phyloP scores from a whole-genome alignment of 1,139 yeast species.

The Scheffersomyces insectosa region DNA sequence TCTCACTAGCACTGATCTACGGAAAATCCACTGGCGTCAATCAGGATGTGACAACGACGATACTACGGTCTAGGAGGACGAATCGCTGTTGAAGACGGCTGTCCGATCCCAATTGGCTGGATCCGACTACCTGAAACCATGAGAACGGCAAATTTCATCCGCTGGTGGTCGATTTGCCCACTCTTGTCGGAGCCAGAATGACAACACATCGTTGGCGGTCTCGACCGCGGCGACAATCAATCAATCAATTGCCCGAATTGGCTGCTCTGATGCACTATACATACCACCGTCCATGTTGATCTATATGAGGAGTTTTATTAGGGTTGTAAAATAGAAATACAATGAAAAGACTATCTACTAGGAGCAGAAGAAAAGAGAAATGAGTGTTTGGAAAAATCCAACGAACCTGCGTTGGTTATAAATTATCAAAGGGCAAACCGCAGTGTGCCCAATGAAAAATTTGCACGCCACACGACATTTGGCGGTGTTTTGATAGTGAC shows the following conservation, averaged over 20 bases:
- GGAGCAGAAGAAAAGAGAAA: constrained; percentile 16
- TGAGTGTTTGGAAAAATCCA: constrained; percentile 8
- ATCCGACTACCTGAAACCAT: no score
- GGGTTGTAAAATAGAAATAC: constrained; percentile 7
- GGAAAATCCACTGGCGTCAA: no score
- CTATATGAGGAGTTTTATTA: constrained; percentile 16
- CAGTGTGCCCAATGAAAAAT: constrained; percentile 1
- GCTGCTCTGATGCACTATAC: constrained; percentile 19
- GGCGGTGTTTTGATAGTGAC: no score
- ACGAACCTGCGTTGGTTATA: constrained; percentile 9
- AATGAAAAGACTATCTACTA: constrained; percentile 1
- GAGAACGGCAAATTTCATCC: no score
- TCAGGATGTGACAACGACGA: no score
- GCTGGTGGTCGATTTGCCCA: no score
- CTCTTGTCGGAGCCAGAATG: constrained; percentile 9
- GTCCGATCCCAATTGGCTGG: no score
- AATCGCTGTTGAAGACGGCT: no score
- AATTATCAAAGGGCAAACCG: constrained; percentile 11
- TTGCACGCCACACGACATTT: constrained; percentile 1
- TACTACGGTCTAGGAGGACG: no score
- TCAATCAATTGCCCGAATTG: constrained; percentile 7
- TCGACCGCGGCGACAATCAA: background rate
- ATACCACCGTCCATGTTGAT: constrained; percentile 49
- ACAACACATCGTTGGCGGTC: background rate
- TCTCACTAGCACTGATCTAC: no score